Base-by-base conservation (phyloP, 805 yeast species). In the Candida oleophila region DNA sequence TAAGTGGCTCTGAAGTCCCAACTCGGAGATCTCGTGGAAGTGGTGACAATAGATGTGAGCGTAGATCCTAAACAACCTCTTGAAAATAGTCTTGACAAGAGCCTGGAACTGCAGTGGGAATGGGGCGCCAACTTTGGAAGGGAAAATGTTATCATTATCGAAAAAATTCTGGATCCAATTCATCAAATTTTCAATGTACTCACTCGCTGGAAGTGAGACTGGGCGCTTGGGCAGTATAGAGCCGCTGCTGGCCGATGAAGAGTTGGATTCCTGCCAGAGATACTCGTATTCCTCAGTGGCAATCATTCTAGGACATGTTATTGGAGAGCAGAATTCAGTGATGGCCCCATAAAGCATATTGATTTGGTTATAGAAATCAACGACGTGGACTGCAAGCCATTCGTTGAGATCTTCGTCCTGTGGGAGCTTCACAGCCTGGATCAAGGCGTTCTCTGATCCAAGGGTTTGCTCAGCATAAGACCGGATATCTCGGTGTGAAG, bases 31-130 rank as follows among this genome's bases (percentile, higher is more conserved):
- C 66, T 92, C 97, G 62, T 90, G 96, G 66, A 94, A 92, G 65
- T 94, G 99, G 61, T 94, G 98, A 61, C 99, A 94, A 66, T 94
- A 94, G 38, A 94, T 88, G 68, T 94, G 99, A 1, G 99, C 98
- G 61, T 94, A 94, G 3, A 94, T 90, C 62, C 99, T 78, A 67
- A 91, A 94, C 43, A 94, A 73, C 54, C 99, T 80, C 67, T 92
- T 89, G 75, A 94, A 81, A 41, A 94, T 89, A 16, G 96, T 91
- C 58, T 83, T 86, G 38, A 89, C 87, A 50, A 89, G 76, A 5
- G 83, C 77, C 19, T 83, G 82, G 58, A 95, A 91, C 54, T 85
- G 89, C 43, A 82, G 82, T 5, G 97, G 94, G 66, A 94, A 94
- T 2, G 95, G 90, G n/a, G 87, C 91, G 14, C 96, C 96, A 57